phyloP scores from a whole-genome alignment of 139 green algal genomes.

The Tetradesmus lagerheimii region DNA sequence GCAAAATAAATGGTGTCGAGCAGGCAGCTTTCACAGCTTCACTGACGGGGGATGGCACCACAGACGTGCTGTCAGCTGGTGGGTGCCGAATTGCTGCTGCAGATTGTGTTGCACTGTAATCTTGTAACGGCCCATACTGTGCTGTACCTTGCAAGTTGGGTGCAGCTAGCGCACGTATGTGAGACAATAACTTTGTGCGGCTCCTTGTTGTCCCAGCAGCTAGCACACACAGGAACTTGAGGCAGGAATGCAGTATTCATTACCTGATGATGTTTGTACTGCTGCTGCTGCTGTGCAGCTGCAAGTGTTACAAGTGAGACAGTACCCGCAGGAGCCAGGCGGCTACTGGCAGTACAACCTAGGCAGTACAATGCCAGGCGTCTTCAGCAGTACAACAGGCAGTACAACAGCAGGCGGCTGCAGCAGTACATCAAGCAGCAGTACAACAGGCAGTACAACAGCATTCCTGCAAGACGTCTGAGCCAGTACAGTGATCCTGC shows the following conservation, averaged over 20 bases:
- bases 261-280: background rate
- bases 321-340: background rate
- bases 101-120: no score
- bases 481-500: background rate
- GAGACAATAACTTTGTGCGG: no score
- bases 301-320: background rate
- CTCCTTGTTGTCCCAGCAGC: no score
- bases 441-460: background rate
- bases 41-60: background rate
- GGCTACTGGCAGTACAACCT: background rate
- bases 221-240: no score
- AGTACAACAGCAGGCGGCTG: background rate
- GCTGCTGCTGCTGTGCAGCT: background rate
- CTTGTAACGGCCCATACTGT: no score
- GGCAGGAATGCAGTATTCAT: no score
- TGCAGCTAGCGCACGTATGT: no score
- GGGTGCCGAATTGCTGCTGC: no score
- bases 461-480: background rate
- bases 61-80: background rate
- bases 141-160: no score
- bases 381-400: background rate
- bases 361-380: background rate
- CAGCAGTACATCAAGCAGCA: background rate
- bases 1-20: background rate
- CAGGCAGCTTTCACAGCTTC: background rate